Base-by-base conservation (phyloP, 2,329 filamentous ascomycete genomes). In the Leptographium wingfieldii region DNA sequence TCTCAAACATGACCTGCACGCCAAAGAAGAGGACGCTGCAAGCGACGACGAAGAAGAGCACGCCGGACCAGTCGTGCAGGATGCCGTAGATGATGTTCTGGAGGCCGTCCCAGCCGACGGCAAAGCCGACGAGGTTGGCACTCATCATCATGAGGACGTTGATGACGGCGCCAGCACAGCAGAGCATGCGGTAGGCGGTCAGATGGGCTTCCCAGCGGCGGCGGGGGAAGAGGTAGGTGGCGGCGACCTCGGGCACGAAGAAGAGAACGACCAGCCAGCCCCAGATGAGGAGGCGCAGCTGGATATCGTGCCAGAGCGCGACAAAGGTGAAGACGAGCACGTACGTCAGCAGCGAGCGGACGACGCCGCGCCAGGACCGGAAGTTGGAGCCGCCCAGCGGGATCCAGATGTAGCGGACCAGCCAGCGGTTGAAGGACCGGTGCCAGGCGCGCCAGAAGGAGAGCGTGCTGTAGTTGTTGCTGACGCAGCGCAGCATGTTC, bases 371-470 rank as follows among this genome's bases (percentile, higher is more conserved):
- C 67, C 75, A 72, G 59, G 66, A 72, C 38, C 72, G 71, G 69
- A 80, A 80, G 35, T 75, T 76, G 2, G 79, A 76, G 7, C 94
- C 92, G 46, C 94, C 94, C 0, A 99, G 80, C 0, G 94, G 94
- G 4, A 97, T 80, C 72, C 95, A 99, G 64, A 99, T 84, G 74
- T 99, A 99, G 29, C 94, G 85, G 57, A 97, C 80, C 60, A 94
- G 81, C 91, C 92, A 99, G 65, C 91, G 87, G 74, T 97, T 97
- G 77, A 90, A 97, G 64, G 85, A 90, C 58, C 92, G 86, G 73
- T 99, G 94, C 95, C 95, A 99, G 38, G 85, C 86, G 63, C 94
- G 88, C 94, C 94, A 99, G 75, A 99, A 99, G 25, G 86, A 85
- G 49, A 92, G 80, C 0, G 90, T 87, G 64, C 87, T 92, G 76